Base-by-base conservation (phyloP, 331 rosid genomes). In the Malus hybrid region DNA sequence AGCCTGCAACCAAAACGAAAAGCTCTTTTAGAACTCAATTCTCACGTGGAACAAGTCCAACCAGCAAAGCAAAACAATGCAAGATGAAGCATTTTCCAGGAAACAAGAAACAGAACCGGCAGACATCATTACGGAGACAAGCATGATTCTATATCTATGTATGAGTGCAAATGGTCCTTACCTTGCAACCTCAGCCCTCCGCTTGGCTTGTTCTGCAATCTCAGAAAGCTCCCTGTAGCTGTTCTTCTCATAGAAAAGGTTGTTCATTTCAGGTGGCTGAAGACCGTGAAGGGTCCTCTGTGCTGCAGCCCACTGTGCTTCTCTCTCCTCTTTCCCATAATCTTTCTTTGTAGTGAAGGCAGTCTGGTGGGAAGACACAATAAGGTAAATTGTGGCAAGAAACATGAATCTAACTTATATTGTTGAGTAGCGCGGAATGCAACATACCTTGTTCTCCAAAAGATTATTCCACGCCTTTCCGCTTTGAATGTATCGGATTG, bases 111-210 rank as follows among this genome's bases (percentile, higher is more conserved):
- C 15, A 24, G 31, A 64, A 66, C 71, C 44, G 28, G 10, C 15
- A 10, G n/a, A 18, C 15, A 11, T 16, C 8, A 9, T 1, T 57
- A 57, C 1, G 1, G 5, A 42, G 48, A 42, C 48, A 10, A 10
- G 48, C 48, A 10, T 10, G 4, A 1, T 55, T 22, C 3, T 20
- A 4, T 22, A 59, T 59, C 14, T 22, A 20, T 9, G 65, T 20
- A 12, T 1, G 6, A 15, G 6, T 34, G 24, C 24, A 72, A 14
- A 7, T 42, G 12, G 29, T 44, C 77, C 86, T 83, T 78, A 90
- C 99, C 97, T 86, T 74, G 99, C 99, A 82, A 94, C 97, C 78
- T 94, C 99, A 50, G 97, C 99, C 13, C 99, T 93, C 59, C 97
- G 81, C 86, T 94, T 94, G 69, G 99, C 99, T 88, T 90, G 97